Evolutionary conservation across 2,329 filamentous ascomycete species (phyloP).

Genomic region (Ilyonectria robusta): DNA sequence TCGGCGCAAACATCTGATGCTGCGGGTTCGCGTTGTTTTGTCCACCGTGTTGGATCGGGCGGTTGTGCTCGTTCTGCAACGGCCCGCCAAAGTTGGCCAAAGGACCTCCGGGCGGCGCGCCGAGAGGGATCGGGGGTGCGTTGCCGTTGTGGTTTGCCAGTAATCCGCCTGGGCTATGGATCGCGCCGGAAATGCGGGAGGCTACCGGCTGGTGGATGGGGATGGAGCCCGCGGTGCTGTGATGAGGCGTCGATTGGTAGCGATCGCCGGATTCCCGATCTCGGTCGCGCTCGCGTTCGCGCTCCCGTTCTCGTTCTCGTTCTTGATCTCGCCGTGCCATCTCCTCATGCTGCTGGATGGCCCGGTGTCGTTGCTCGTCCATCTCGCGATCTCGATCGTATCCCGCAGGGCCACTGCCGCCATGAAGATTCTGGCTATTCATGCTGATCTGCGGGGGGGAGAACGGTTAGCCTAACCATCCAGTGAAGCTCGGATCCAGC

Average conservation of each 20-base stretch:
- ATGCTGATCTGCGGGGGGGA: constrained; percentile 52
- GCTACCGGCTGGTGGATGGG: constrained; percentile 96
- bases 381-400: constrained; percentile 66
- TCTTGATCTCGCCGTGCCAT: constrained; percentile 61
- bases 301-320: constrained; percentile 70
- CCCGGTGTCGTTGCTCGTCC: constrained; percentile 64
- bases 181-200: constrained; percentile 82
- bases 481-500: constrained; percentile 5
- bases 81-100: constrained; percentile 68
- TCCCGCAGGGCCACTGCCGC: constrained; percentile 55
- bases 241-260: constrained; percentile 79
- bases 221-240: constrained; percentile 89
- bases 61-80: constrained; percentile 66
- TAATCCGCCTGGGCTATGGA: constrained; percentile 92
- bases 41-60: constrained; percentile 66
- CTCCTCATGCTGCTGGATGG: constrained; percentile 63
- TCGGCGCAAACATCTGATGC: constrained; percentile 71
- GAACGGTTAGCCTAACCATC: constrained; percentile 32
- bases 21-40: constrained; percentile 62
- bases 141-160: constrained; percentile 80
- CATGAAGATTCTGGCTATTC: constrained; percentile 63
- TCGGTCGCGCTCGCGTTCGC: constrained; percentile 67
- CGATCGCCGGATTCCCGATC: constrained; percentile 78
- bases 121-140: constrained; percentile 66
- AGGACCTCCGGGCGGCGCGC: constrained; percentile 64